Evolutionary conservation across 2,329 filamentous ascomycete genomes (phyloP).

Genomic region (Claviceps monticola): DNA sequence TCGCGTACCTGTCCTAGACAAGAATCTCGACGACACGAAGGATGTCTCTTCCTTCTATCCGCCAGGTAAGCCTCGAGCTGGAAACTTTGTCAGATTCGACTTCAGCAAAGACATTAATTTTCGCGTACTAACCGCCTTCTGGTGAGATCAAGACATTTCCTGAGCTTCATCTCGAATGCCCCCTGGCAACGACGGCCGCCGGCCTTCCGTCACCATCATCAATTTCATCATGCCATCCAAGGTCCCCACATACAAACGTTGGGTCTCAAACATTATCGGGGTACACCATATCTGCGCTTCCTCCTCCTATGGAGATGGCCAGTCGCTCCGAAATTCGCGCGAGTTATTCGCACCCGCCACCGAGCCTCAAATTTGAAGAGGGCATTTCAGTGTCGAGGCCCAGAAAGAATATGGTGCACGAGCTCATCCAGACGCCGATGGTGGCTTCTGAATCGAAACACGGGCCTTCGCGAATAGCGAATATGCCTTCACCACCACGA

Average conservation of each 20-base stretch:
- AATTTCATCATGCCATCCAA: not conserved
- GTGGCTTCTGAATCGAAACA: not conserved
- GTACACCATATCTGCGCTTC: constrained; percentile 23
- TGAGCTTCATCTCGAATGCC: constrained; percentile 23
- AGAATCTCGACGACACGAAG: constrained; percentile 12
- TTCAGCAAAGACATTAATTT: not conserved
- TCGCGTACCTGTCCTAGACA: constrained; percentile 15
- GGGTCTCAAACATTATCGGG: constrained; percentile 24
- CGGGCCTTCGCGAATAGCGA: not conserved
- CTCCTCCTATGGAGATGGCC: constrained; percentile 18
- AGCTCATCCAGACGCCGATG: not conserved
- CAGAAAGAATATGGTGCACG: constrained; percentile 9
- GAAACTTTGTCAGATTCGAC: not conserved
- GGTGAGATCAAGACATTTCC: constrained; percentile 27
- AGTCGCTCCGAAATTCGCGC: constrained; percentile 23
- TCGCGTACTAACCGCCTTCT: not conserved
- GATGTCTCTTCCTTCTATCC: constrained; percentile 36
- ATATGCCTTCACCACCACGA: constrained; percentile 18
- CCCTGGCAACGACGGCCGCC: not conserved
- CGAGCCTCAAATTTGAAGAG: constrained; percentile 23
- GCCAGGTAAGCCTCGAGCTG: constrained; percentile 28
- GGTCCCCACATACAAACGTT: not conserved
- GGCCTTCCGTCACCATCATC: not conserved
- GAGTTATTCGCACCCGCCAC: constrained; percentile 27
- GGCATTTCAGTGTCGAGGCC: constrained; percentile 17